Base-by-base conservation (phyloP, 2,329 filamentous ascomycete species). In the Trichoderma pleuroti region DNA sequence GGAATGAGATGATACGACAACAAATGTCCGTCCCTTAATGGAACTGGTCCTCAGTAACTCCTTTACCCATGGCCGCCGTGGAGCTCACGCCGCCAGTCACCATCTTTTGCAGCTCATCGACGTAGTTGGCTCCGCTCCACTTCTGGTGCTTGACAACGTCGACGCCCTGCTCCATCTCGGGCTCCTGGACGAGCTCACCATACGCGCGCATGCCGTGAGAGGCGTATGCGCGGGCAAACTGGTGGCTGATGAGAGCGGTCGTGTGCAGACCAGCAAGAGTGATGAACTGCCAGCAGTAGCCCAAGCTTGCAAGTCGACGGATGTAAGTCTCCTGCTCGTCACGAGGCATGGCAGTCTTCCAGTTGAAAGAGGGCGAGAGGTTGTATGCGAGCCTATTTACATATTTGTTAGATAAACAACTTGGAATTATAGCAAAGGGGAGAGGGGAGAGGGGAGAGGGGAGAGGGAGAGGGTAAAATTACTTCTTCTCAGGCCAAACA, bases 261-360 rank as follows among this genome's bases (percentile, higher is more conserved):
- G 93, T 97, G 86, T 99, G 96, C 79, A 99, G 87, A 75, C 96
- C 96, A 6, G 95, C 96, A 60, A 99, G 89, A n/a, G 96, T 99
- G 86, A 99, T 99, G 87, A 99, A 99, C 83, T 99, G 96, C 96
- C 96, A 99, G 89, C 93, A 97, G 88, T 99, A 99, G 73, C 96
- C 96, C 62, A 99, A 88, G 73, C 85, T 78, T 72, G 91, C 94
- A 52, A 99, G 92, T 54, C 96, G 93, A 73, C 90, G 86, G 85
- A 99, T 99, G 85, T 98, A 99, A 24, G 96, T 99, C 85, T 97
- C 93, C 84, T 99, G 96, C 81, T 98, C 95, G 67, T 88, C 86
- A 75, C 92, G 90, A 57, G 93, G 87, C 94, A 98, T 98, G 77
- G 95, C 96, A 71, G 94, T 88, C 86, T 98, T 98, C 96, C 96